Conservation (phyloP, 179 eudicot species). For the Silene coronaria region DNA sequence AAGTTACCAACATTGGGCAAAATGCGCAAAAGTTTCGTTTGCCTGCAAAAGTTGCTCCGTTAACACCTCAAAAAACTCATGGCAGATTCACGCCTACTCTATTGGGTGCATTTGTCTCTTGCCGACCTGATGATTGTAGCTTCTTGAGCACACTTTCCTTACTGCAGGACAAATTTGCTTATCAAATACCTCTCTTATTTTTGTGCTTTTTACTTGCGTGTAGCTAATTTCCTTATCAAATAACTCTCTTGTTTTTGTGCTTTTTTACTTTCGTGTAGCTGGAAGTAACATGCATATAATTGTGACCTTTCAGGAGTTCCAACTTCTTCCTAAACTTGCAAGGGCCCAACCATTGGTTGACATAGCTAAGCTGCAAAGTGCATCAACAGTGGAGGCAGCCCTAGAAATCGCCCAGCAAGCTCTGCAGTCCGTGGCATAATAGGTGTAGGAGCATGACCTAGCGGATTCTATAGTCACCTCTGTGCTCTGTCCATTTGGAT, state of each 20-base stretch:
- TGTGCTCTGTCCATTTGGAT: background rate
- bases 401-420: slow-evolving; percentile 57
- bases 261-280: background rate
- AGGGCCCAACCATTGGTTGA: slow-evolving; percentile 68
- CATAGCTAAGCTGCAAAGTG: slow-evolving; percentile 64
- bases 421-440: slow-evolving; percentile 31
- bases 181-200: background rate
- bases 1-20: too few species aligned
- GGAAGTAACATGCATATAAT: background rate
- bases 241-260: background rate
- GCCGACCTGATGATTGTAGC: background rate
- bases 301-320: slow-evolving; percentile 55
- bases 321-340: slow-evolving; percentile 88
- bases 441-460: slow-evolving; percentile 12
- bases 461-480: background rate
- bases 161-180: background rate
- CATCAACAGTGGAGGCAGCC: slow-evolving; percentile 89
- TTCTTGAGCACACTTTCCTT: background rate
- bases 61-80: background rate
- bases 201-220: background rate
- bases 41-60: too few species aligned
- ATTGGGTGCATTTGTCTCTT: background rate
- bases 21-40: too few species aligned
- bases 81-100: background rate
- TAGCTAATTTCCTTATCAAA: background rate